phyloP scores from a whole-genome alignment of 2,329 filamentous ascomycete species.

The Aspergillus melleus region DNA sequence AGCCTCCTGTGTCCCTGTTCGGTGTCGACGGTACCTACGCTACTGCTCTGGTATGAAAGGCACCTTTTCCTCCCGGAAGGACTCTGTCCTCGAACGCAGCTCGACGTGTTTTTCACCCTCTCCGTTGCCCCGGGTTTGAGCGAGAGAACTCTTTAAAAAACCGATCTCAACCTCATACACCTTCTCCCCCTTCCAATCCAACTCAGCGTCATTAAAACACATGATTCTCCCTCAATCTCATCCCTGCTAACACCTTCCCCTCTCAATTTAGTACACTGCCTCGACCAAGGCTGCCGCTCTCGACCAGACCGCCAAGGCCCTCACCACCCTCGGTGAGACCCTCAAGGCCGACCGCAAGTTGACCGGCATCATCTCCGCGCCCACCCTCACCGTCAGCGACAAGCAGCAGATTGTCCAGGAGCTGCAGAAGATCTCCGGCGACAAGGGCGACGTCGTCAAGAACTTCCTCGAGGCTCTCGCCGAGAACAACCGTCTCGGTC shows the following conservation, averaged over 20 bases:
- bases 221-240: neutral
- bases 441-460: slow-evolving; percentile 80
- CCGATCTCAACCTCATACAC: neutral
- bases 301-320: slow-evolving; percentile 79
- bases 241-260: neutral
- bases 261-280: slow-evolving; percentile 80
- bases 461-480: slow-evolving; percentile 90
- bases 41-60: slow-evolving; percentile 82
- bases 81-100: neutral
- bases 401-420: slow-evolving; percentile 85
- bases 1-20: slow-evolving; percentile 87
- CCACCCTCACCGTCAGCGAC: slow-evolving; percentile 75
- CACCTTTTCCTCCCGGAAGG: neutral
- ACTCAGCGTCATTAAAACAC: no score
- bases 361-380: slow-evolving; percentile 69
- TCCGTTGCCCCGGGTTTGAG: slow-evolving; percentile 18
- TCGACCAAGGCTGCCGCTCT: slow-evolving; percentile 83
- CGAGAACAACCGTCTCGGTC: slow-evolving; percentile 90
- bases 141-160: slow-evolving; percentile 12
- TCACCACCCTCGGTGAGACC: slow-evolving; percentile 68
- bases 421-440: slow-evolving; percentile 79
- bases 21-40: slow-evolving; percentile 98
- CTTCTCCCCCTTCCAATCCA: no score
- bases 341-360: slow-evolving; percentile 86
- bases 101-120: slow-evolving; percentile 1